Base-by-base conservation (phyloP, 805 yeast genomes). In the Lachancea nothofagi region DNA sequence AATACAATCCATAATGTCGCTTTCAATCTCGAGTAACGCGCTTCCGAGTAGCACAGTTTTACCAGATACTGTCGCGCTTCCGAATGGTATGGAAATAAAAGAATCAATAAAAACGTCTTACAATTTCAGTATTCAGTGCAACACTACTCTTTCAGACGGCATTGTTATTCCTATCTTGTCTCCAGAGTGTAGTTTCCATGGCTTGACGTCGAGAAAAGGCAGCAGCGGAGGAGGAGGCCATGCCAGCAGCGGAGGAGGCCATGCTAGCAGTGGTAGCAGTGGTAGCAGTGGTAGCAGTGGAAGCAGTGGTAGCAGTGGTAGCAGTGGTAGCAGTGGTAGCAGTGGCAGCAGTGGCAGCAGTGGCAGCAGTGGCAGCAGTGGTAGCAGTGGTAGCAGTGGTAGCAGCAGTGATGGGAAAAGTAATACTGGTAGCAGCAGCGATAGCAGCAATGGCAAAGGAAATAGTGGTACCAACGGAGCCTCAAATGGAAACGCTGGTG, bases 211-310 rank as follows among this genome's bases (percentile, higher is more conserved):
- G 7, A 19, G 26, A 37, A 3, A 38, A 38, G 42, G 39, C 34
- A 24, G 22, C 3, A 21, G 37, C 30, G 23, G 27, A 19, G 29
- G 44, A 22, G 22, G 45, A 24, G 22, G 42, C 8, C 13, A 26
- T 7, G 15, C 26, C 15, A 18, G 24, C 9, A n/a, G 27, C 10
- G 30, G 45, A 15, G 36, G 41, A 12, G 19, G 41, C 9, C 27
- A 26, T 10, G 17, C 24, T 18, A 24, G 29, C 14, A n/a, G 23
- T 15, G 17, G 23, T 6, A 26, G 31, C 15, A 12, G 26, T 29
- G 35, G 34, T 14, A 22, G 40, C 23, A 22, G 42, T 40, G 24
- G 40, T 12, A 39, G 44, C 8, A 32, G 44, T 22, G 19, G 40
- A 33, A 33, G 48, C 22, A 24, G 40, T 24, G n/a, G 33, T 12